Percentiles rank a stretch among this genome's conserved stretches.
phyloP scores from a whole-genome alignment of 257 asterid genomes.

The Solanum paucissectum region DNA sequence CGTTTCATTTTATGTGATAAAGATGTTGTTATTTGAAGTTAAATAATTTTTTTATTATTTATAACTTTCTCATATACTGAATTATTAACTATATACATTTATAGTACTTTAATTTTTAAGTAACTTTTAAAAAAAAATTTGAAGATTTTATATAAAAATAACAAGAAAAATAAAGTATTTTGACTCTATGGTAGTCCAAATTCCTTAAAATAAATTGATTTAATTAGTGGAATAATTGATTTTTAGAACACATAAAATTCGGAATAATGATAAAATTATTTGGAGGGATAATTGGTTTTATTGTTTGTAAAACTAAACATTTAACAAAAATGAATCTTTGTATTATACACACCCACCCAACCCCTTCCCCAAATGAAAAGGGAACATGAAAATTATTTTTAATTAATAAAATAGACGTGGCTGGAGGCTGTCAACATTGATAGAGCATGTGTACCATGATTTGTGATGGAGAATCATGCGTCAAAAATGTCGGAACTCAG shows the following conservation, averaged over 20 bases:
- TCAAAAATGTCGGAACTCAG: no score
- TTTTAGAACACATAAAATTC: background rate
- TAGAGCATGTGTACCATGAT: background rate
- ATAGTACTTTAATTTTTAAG: no score
- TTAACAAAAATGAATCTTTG: background rate
- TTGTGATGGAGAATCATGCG: background rate
- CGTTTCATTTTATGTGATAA: background rate
- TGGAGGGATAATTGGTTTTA: background rate
- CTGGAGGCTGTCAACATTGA: background rate
- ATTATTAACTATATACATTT: background rate
- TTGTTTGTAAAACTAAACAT: background rate
- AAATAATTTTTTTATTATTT: background rate
- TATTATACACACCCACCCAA: background rate
- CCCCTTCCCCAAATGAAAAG: background rate
- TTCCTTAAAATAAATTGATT: background rate
- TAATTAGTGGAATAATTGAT: background rate
- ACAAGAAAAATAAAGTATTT: background rate
- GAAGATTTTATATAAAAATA: no score
- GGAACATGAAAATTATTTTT: background rate
- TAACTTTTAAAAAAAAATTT: no score
- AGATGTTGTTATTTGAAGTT: no score
- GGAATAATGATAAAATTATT: background rate
- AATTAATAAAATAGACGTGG: background rate
- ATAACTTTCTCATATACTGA: background rate
- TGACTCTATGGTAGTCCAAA: background rate